Evolutionary conservation across 1,284 basidiomycete species (phyloP).

Genomic region (Peniophora sp.): DNA sequence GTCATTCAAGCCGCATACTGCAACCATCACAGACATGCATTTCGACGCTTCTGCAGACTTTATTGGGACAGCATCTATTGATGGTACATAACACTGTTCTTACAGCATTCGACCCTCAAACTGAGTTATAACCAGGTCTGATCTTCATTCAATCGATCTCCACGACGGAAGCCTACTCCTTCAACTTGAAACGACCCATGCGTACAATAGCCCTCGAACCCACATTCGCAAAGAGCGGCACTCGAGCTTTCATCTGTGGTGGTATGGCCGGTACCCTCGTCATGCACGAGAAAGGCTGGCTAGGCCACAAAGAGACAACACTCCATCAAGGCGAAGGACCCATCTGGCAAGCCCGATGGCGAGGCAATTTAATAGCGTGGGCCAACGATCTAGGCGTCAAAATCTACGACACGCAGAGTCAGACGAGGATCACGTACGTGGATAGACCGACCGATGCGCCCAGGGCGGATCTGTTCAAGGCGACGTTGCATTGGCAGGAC

Average conservation of each 20-base stretch:
- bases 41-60: slow-evolving; percentile 86
- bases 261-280: slow-evolving; percentile 87
- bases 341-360: slow-evolving; percentile 90
- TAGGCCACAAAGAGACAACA: slow-evolving; percentile 88
- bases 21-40: slow-evolving; percentile 80
- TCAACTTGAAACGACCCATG: slow-evolving; percentile 92
- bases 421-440: slow-evolving; percentile 82
- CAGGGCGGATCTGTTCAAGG: slow-evolving; percentile 90
- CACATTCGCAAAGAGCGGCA: slow-evolving; percentile 74
- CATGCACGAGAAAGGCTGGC: slow-evolving; percentile 92
- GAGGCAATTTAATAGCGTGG: slow-evolving; percentile 87
- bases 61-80: slow-evolving; percentile 88
- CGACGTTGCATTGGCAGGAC: slow-evolving; percentile 88
- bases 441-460: slow-evolving; percentile 78
- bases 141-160: slow-evolving; percentile 84
- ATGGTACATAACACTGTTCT: slow-evolving; percentile 63
- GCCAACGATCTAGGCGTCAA: slow-evolving; percentile 94
- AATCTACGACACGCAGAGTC: slow-evolving; percentile 81
- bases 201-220: slow-evolving; percentile 89
- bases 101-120: not conserved
- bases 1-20: slow-evolving; percentile 89
- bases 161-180: slow-evolving; percentile 77
- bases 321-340: slow-evolving; percentile 90
- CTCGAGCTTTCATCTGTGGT: slow-evolving; percentile 88
- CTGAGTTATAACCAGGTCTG: slow-evolving; percentile 53